Percentiles rank a stretch among this genome's conserved stretches.
These are phyloP conservation scores for Earliella scabrosa DNA, from an alignment of 1,284 basidiomycete species.

Conservation along the genomic window DNA sequence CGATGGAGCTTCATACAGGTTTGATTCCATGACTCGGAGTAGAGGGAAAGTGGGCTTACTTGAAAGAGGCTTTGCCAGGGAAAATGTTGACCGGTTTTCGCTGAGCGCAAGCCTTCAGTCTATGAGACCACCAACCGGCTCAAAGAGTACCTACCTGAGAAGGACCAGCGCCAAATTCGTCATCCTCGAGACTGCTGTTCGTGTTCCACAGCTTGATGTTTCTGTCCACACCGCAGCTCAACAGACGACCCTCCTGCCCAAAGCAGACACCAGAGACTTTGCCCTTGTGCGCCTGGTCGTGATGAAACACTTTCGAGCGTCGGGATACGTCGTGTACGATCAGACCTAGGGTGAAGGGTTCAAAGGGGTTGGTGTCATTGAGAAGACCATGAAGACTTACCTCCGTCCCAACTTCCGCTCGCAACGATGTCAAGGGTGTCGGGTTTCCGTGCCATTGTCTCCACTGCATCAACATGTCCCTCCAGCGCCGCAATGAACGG, in stretches of 20 bases:
- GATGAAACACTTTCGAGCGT: constrained; percentile 66
- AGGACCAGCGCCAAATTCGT: constrained; percentile 37
- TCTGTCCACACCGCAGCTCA: constrained; percentile 93
- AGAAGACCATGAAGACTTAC: constrained; percentile 45
- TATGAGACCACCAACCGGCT: not conserved
- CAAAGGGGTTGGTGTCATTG: too few species aligned
- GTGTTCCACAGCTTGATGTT: constrained; percentile 91
- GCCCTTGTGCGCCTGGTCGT: constrained; percentile 88
- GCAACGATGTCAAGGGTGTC: constrained; percentile 83
- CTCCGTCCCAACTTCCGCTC: constrained; percentile 95
- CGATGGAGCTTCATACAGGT: constrained; percentile 71
- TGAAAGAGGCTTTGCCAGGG: constrained; percentile 85
- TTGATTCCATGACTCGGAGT: constrained; percentile 4
- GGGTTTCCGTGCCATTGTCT: constrained; percentile 82
- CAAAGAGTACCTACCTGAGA: constrained; percentile 34
- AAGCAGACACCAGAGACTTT: constrained; percentile 90
- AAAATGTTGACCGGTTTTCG: constrained; percentile 74
- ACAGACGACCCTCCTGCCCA: constrained; percentile 67
- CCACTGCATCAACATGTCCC: constrained; percentile 96
- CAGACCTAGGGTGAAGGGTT: constrained; percentile 67
- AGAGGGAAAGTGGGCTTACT: constrained; percentile 50
- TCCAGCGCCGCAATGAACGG: constrained; percentile 92
- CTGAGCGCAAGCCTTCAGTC: constrained; percentile 26
- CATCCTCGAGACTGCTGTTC: constrained; percentile 30
- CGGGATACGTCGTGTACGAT: constrained; percentile 88